These are phyloP conservation scores for Chrysanthemum seticuspe DNA, from an alignment of 129 eudicot genomes.

Conservation along the genomic window DNA sequence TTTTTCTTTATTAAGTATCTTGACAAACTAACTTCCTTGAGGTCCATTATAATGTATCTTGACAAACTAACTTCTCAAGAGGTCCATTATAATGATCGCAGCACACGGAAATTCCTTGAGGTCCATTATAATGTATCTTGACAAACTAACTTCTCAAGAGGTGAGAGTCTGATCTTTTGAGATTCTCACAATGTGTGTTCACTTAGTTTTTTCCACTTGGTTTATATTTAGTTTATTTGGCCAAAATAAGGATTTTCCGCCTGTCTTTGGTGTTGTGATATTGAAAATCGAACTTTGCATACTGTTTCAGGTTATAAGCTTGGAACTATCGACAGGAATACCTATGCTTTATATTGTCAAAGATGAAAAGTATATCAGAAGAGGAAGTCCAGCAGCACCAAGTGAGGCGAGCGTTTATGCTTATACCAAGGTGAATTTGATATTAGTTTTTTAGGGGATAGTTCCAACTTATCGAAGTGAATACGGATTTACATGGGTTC, in stretches of 20 bases:
- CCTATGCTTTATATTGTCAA: slow-evolving; percentile 96
- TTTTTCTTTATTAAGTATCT: slow-evolving; percentile 21
- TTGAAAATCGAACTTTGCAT: background rate
- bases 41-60: too few relatives aligned
- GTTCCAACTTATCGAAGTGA: too few relatives aligned
- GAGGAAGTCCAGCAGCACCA: too few relatives aligned
- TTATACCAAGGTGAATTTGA: too few relatives aligned
- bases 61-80: too few relatives aligned
- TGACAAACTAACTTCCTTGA: too few relatives aligned
- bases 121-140: slow-evolving; percentile 97
- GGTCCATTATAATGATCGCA: slow-evolving; percentile 92
- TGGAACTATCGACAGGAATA: slow-evolving; percentile 93
- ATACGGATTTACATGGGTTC: too few relatives aligned
- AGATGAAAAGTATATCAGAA: slow-evolving; percentile 80
- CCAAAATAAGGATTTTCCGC: too few relatives aligned
- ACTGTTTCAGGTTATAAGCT: slow-evolving; percentile 76
- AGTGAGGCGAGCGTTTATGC: too few relatives aligned
- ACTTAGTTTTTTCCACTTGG: background rate
- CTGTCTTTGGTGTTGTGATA: background rate
- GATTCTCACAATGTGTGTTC: background rate
- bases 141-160: slow-evolving; percentile 88
- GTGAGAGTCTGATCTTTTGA: slow-evolving; percentile 25
- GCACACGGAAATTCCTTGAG: slow-evolving; percentile 97
- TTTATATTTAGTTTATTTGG: background rate
- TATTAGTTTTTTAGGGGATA: too few relatives aligned